Percentiles rank a stretch among this genome's conserved stretches.
Conservation (phyloP, 345 rosid genomes). For the Bruguiera sexangula region DNA sequence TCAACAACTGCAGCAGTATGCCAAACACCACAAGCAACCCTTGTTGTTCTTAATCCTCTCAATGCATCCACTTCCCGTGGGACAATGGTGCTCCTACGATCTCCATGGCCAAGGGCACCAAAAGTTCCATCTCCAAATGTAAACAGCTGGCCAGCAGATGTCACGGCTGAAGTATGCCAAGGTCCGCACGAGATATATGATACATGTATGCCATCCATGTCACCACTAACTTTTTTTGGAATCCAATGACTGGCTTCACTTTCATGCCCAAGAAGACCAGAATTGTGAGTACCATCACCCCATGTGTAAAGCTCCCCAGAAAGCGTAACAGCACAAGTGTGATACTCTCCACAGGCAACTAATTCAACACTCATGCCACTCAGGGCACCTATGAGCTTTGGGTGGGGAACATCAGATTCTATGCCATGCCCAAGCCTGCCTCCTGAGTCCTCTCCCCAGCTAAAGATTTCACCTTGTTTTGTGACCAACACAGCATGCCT, state of each 20-base stretch:
- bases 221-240: constrained; percentile 64
- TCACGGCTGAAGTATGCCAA: constrained; percentile 83
- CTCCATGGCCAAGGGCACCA: constrained; percentile 90
- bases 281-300: constrained; percentile 75
- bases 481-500: constrained; percentile 82
- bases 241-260: constrained; percentile 73
- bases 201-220: constrained; percentile 53
- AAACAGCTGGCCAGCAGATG: constrained; percentile 69
- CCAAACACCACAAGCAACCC: constrained; percentile 89
- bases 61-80: constrained; percentile 77
- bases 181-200: constrained; percentile 71
- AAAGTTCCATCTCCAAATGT: constrained; percentile 96
- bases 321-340: constrained; percentile 70
- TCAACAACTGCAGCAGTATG: constrained; percentile 88
- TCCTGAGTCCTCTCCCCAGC: constrained; percentile 86
- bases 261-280: constrained; percentile 79
- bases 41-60: constrained; percentile 48
- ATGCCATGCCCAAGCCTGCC: constrained; percentile 91
- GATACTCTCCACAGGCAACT: constrained; percentile 86
- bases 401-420: constrained; percentile 49
- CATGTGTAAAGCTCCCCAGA: constrained; percentile 86
- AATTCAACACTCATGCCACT: constrained; percentile 59
- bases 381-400: constrained; percentile 60
- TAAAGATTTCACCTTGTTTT: constrained; percentile 76
- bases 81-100: constrained; percentile 46